phyloP scores from a whole-genome alignment of 2,329 filamentous ascomycete species.

The Cladophialophora yegresii region DNA sequence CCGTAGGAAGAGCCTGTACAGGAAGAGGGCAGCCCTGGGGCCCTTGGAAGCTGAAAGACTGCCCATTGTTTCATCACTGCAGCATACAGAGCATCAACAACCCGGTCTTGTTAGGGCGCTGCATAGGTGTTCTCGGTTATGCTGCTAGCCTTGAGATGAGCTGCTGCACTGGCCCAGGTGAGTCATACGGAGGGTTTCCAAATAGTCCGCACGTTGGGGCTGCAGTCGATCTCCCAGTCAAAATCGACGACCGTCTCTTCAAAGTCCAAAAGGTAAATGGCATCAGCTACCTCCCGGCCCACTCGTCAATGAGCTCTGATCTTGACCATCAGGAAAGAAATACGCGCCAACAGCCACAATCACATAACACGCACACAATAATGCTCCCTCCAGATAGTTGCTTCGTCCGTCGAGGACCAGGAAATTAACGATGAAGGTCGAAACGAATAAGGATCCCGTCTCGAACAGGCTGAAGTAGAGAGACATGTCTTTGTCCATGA shows the following conservation, averaged over 20 bases:
- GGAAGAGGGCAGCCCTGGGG: background rate
- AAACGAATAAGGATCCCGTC: conserved; percentile 65
- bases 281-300: conserved; percentile 13
- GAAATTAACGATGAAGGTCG: conserved; percentile 59
- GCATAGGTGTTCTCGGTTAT: background rate
- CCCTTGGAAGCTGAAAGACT: background rate
- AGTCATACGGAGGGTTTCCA: background rate
- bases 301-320: conserved; percentile 32
- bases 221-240: background rate
- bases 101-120: background rate
- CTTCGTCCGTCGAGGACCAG: conserved; percentile 63
- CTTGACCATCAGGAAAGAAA: conserved; percentile 35
- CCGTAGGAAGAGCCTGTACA: background rate
- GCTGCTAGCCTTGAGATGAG: background rate
- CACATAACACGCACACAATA: conserved; percentile 62
- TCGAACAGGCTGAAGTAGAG: conserved; percentile 87
- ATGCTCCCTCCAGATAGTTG: conserved; percentile 62
- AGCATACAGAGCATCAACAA: background rate
- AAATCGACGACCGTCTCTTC: background rate
- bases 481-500: conserved; percentile 65
- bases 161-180: background rate
- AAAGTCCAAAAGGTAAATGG: background rate
- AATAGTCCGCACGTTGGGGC: background rate
- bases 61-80: background rate
- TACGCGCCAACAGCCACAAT: conserved; percentile 59